Percentiles rank a stretch among this genome's conserved stretches.
phyloP scores from a whole-genome alignment of 441 rosid species.

The Raphanus hybrid region DNA sequence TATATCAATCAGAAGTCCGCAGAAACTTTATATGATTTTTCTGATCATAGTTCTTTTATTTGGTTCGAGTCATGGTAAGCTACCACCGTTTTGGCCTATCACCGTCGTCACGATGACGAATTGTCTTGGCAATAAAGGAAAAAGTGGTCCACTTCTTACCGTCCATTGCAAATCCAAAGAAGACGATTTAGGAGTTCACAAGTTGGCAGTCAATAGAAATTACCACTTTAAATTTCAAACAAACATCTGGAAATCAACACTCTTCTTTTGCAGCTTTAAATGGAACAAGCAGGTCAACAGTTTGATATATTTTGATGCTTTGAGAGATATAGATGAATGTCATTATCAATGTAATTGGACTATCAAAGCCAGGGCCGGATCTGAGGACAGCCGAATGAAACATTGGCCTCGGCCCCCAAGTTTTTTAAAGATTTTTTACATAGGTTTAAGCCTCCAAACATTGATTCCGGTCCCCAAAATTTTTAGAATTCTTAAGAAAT shows the following conservation, averaged over 20 bases:
- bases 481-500: no score
- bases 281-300: not conserved
- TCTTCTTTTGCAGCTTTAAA: conserved; percentile 27
- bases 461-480: no score
- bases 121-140: not conserved
- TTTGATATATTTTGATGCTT: not conserved
- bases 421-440: no score
- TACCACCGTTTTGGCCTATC: conserved; percentile 21
- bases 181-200: conserved; percentile 35
- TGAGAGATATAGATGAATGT: not conserved
- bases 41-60: conserved; percentile 2
- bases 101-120: conserved; percentile 19
- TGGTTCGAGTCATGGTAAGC: not conserved
- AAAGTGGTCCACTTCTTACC: conserved; percentile 18
- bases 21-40: not conserved
- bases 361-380: not conserved
- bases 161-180: conserved; percentile 40
- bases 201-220: not conserved
- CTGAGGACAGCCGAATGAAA: no score
- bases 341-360: not conserved
- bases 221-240: conserved; percentile 26
- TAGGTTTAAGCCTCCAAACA: no score
- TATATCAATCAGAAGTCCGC: not conserved
- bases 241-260: conserved; percentile 17
- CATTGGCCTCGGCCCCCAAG: no score